These are phyloP conservation scores for Podospora pseudocomata DNA, from an alignment of 495 filamentous ascomycete genomes.

Conservation along the genomic window DNA sequence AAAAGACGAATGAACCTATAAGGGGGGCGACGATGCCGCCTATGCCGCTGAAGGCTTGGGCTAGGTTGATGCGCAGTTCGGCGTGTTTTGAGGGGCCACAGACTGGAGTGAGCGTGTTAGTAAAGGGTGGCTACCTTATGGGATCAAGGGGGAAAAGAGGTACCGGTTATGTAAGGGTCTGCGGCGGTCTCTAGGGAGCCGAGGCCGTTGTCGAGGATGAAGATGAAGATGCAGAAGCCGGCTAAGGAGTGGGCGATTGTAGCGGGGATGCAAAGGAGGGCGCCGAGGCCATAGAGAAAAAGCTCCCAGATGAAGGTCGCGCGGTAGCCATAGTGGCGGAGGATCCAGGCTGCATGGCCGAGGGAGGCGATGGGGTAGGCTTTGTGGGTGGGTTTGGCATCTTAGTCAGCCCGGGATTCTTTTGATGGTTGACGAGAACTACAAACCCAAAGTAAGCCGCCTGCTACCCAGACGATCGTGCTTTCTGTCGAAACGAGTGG, in stretches of 20 bases:
- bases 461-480: conserved; percentile 34
- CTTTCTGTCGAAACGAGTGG: neutral
- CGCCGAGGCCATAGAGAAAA: conserved; percentile 42
- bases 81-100: conserved; percentile 67
- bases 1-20: conserved; percentile 65
- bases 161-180: conserved; percentile 43
- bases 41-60: conserved; percentile 66
- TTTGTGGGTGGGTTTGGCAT: conserved; percentile 19
- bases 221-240: conserved; percentile 67
- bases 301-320: conserved; percentile 54
- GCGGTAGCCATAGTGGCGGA: conserved; percentile 60
- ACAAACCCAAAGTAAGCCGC: conserved; percentile 38
- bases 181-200: conserved; percentile 68
- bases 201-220: conserved; percentile 66
- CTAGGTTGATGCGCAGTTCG: conserved; percentile 65
- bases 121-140: too few relatives aligned
- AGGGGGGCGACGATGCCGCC: conserved; percentile 61
- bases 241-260: conserved; percentile 57
- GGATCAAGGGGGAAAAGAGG: too few relatives aligned
- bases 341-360: conserved; percentile 55
- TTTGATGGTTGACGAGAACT: too few relatives aligned
- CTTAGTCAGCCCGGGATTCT: too few relatives aligned
- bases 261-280: conserved; percentile 51
- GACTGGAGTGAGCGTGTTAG: conserved; percentile 21
- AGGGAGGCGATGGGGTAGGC: conserved; percentile 54